A percentile compares a stretch with the other conserved stretches of the same genome.
These are phyloP conservation scores for Fusarium nygamai DNA, from an alignment of 2,329 filamentous ascomycete species.

Conservation along the genomic window DNA sequence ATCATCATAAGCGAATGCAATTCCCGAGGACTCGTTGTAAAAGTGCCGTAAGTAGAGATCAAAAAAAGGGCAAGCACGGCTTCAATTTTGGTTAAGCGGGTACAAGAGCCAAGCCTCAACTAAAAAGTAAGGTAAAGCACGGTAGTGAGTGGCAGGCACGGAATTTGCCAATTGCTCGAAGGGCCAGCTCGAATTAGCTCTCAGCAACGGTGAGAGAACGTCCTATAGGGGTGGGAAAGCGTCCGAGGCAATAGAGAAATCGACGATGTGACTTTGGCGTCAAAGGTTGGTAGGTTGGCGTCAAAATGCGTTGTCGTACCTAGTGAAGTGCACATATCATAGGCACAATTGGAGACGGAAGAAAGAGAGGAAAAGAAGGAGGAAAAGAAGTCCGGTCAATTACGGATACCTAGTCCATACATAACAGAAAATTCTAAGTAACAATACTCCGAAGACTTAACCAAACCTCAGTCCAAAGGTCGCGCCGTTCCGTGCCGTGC, in stretches of 20 bases:
- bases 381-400: neutral
- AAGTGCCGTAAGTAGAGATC: constrained; percentile 17
- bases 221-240: neutral
- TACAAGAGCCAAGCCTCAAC: constrained; percentile 18
- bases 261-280: constrained; percentile 16
- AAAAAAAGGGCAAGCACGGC: constrained; percentile 10
- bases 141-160: neutral
- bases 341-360: neutral
- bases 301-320: constrained; percentile 10
- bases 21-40: constrained; percentile 7
- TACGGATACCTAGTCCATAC: constrained; percentile 10
- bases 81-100: constrained; percentile 8
- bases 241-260: neutral
- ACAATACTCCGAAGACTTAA: constrained; percentile 1
- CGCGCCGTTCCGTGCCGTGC: constrained; percentile 10
- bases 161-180: neutral
- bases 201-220: neutral
- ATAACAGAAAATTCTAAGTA: constrained; percentile 17
- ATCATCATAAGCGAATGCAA: constrained; percentile 8
- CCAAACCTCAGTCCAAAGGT: constrained; percentile 10
- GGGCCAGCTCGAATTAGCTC: constrained; percentile 1
- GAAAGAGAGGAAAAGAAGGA: neutral
- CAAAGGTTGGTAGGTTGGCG: neutral
- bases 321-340: neutral
- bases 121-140: constrained; percentile 4